These are phyloP conservation scores for Mycosphaerella arachidis DNA, from an alignment of 2,329 filamentous ascomycete species.

Conservation along the genomic window DNA sequence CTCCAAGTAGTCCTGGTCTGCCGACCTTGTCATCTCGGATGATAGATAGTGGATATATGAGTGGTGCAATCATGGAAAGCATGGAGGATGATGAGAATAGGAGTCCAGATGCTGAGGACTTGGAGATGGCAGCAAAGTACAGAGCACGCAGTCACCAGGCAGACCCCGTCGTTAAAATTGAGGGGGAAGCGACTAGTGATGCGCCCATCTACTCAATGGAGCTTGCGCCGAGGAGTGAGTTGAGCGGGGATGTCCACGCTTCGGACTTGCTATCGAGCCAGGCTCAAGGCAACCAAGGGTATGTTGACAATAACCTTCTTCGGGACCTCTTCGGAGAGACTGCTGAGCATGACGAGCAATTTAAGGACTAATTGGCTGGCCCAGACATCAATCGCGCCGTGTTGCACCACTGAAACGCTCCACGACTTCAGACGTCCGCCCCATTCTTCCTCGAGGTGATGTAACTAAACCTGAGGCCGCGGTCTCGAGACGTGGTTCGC, in stretches of 20 bases:
- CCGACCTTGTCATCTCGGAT: slow-evolving; percentile 46
- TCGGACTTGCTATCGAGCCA: slow-evolving; percentile 20
- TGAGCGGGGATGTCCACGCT: slow-evolving; percentile 16
- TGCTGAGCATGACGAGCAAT: slow-evolving; percentile 4
- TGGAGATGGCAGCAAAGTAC: slow-evolving; percentile 34
- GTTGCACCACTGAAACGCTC: background rate
- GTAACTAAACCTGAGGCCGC: slow-evolving; percentile 12
- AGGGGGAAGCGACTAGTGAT: slow-evolving; percentile 18
- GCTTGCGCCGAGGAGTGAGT: slow-evolving; percentile 2
- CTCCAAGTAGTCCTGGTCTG: slow-evolving; percentile 71
- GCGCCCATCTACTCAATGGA: slow-evolving; percentile 11
- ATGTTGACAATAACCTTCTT: slow-evolving; percentile 21
- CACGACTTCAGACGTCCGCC: background rate
- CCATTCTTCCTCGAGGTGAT: slow-evolving; percentile 12
- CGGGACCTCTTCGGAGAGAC: slow-evolving; percentile 17
- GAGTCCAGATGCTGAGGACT: slow-evolving; percentile 36
- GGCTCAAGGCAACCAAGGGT: slow-evolving; percentile 22
- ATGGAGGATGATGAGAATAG: slow-evolving; percentile 53
- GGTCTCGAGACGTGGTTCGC: slow-evolving; percentile 30
- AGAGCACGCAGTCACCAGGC: slow-evolving; percentile 21
- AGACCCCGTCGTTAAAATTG: slow-evolving; percentile 26
- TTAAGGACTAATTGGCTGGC: slow-evolving; percentile 9
- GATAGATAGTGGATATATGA: slow-evolving; percentile 73
- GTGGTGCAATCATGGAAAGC: slow-evolving; percentile 66
- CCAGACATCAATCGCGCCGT: background rate